Conservation (phyloP, 805 yeast genomes). For the Suhomyces emberorum region DNA sequence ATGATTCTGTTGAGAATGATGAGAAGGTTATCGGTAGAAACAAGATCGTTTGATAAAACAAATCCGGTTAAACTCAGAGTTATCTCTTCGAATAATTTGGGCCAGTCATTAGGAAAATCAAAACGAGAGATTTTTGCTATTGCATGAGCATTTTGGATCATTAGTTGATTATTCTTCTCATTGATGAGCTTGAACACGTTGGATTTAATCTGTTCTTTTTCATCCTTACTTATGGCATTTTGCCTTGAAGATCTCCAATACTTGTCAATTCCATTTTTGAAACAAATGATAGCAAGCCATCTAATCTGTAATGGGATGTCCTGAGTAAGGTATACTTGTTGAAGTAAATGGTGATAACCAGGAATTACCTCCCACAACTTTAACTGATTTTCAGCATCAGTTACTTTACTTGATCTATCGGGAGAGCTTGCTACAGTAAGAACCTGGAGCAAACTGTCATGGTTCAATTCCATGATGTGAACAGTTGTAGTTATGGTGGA, state of each 20-base stretch:
- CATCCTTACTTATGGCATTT: constrained; percentile 54
- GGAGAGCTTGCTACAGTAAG: constrained; percentile 15
- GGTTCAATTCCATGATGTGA: not conserved
- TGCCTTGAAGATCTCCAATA: constrained; percentile 75
- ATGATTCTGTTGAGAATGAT: constrained; percentile 72
- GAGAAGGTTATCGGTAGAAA: constrained; percentile 59
- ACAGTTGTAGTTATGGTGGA: not conserved
- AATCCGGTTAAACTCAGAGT: constrained; percentile 44
- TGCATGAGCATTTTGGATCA: constrained; percentile 83
- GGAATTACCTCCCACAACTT: constrained; percentile 64
- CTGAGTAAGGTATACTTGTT: constrained; percentile 55
- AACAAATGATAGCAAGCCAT: constrained; percentile 84
- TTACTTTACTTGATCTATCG: constrained; percentile 51
- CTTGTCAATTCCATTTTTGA: constrained; percentile 83
- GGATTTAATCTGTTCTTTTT: constrained; percentile 59
- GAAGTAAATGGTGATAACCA: constrained; percentile 57
- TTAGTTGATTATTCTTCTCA: constrained; percentile 71
- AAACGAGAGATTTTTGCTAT: constrained; percentile 72
- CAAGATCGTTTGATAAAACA: constrained; percentile 40
- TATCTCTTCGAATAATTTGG: constrained; percentile 66
- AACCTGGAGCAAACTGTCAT: not conserved
- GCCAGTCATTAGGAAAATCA: constrained; percentile 91
- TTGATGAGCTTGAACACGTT: constrained; percentile 57
- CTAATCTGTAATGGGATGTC: constrained; percentile 62
- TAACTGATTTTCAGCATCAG: constrained; percentile 65